Base-by-base conservation (phyloP, 371 early-diverging fungal genomes). In the Mucor piriformis region DNA sequence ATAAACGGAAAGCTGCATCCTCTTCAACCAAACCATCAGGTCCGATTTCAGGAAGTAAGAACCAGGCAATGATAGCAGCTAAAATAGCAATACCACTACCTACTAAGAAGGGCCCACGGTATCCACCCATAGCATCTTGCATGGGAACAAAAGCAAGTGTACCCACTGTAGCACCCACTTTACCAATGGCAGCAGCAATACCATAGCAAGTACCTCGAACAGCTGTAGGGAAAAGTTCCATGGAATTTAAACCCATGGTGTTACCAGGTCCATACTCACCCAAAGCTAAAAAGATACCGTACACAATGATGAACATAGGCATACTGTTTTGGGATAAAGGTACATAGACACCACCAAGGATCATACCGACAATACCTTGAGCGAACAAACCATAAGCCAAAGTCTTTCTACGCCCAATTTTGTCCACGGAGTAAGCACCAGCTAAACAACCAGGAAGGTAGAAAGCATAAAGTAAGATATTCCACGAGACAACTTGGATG, bases 261-360 rank as follows among this genome's bases (percentile, higher is more conserved):
- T 79, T 77, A 55, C 85, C 85, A 38, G 84, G 84, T 50, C 85
- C 85, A 53, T 82, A 79, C 61, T 85, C 81, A 44, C 81, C 81
- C 54, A 78, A 72, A 54, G 73, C 69, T 61, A 85, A 72, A 50
- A 82, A 85, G 51, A 83, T 52, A 52, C 85, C 85, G 44, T 85
- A 85, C 23, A 83, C 64, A 27, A 83, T 67, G 23, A 85, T 82
- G 49, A 85, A 85, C 44, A 75, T 50, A 4, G 82, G 82, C 55
- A 82, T 79, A 54, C 73, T 61, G 12, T 57, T 61, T 15, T 44
- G 48, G 48, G 76, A 61, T 24, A 83, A 52, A 18, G 68, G 63
- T 51, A 67, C 70, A 59, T 72, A 76, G 27, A 69, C 63, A 52
- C 69, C 67, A 20, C 82, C 85, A 54, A 85, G 67, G 27, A 79